phyloP scores from a whole-genome alignment of 2,329 filamentous ascomycete species.

The Exophiala phaeomuriformis region DNA sequence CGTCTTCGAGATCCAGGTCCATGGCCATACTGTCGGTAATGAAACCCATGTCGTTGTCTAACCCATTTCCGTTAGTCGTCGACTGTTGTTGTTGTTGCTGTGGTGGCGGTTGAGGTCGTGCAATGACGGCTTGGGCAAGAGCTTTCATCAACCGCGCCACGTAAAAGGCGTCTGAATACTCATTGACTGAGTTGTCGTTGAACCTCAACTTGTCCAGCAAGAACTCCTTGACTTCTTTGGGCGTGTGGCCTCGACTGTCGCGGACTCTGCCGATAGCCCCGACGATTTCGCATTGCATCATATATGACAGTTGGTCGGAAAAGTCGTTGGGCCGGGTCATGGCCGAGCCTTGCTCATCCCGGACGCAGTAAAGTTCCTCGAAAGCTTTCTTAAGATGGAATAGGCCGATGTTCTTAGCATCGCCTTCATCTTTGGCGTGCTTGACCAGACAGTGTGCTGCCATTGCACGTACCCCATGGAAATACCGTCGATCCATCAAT shows the following conservation, averaged over 20 bases:
- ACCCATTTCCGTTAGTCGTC: not conserved
- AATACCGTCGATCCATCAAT: slow-evolving; percentile 85
- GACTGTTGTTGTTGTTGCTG: not conserved
- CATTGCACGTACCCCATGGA: slow-evolving; percentile 81
- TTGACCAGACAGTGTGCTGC: slow-evolving; percentile 71
- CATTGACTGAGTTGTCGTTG: slow-evolving; percentile 89
- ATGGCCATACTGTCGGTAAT: slow-evolving; percentile 32
- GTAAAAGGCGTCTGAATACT: slow-evolving; percentile 84
- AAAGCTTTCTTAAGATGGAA: slow-evolving; percentile 81
- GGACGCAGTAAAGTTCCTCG: slow-evolving; percentile 78
- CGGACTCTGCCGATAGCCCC: slow-evolving; percentile 72
- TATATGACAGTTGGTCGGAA: slow-evolving; percentile 73
- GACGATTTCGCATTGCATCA: slow-evolving; percentile 76
- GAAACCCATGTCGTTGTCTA: not conserved
- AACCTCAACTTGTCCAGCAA: slow-evolving; percentile 82
- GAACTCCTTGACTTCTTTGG: slow-evolving; percentile 70
- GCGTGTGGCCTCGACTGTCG: slow-evolving; percentile 67
- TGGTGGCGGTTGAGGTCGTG: slow-evolving; percentile 33
- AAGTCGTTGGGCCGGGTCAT: slow-evolving; percentile 90
- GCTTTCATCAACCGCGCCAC: slow-evolving; percentile 69
- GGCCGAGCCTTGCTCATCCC: slow-evolving; percentile 49
- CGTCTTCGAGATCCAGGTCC: slow-evolving; percentile 41
- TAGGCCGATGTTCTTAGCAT: slow-evolving; percentile 68
- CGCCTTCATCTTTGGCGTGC: slow-evolving; percentile 57
- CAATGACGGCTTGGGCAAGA: slow-evolving; percentile 50